Conservation (phyloP, 1,284 basidiomycete species). For the Cryptococcus sp. region DNA sequence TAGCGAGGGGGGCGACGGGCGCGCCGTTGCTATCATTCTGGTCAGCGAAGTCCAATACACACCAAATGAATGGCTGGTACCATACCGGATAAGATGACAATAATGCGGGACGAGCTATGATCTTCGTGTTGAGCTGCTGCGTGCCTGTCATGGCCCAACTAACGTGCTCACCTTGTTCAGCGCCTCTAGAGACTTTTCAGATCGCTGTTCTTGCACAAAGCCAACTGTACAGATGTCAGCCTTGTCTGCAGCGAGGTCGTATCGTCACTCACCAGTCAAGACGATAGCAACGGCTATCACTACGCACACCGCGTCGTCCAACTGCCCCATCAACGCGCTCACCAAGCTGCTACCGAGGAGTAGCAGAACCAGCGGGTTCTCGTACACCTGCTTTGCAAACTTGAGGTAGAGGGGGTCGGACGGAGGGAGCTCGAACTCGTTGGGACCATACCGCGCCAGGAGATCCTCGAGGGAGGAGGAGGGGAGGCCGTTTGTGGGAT, state of each 20-base stretch:
- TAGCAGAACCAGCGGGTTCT: constrained; percentile 85
- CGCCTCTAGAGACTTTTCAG: constrained; percentile 90
- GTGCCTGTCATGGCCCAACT: background rate
- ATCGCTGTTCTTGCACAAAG: constrained; percentile 91
- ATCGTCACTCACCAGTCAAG: constrained; percentile 65
- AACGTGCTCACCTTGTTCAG: constrained; percentile 65
- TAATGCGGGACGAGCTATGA: constrained; percentile 64
- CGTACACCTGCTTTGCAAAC: constrained; percentile 84
- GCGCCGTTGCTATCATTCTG: constrained; percentile 72
- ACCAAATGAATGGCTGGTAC: constrained; percentile 16
- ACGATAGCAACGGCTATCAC: constrained; percentile 91
- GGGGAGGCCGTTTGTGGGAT: constrained; percentile 61
- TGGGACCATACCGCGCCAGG: constrained; percentile 72
- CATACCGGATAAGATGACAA: constrained; percentile 80
- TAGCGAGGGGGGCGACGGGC: constrained; percentile 76
- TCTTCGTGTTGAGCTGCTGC: background rate
- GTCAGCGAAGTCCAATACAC: background rate
- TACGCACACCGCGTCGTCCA: constrained; percentile 91
- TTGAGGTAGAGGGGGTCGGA: constrained; percentile 78
- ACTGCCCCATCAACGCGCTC: constrained; percentile 85
- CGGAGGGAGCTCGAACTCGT: constrained; percentile 86
- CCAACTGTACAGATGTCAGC: constrained; percentile 63
- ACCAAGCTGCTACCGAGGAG: constrained; percentile 82
- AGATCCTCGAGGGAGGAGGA: constrained; percentile 64
- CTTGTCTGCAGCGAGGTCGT: background rate